phyloP scores from a whole-genome alignment of 768 basidiomycete species.

The Coprinellus micaceus region DNA sequence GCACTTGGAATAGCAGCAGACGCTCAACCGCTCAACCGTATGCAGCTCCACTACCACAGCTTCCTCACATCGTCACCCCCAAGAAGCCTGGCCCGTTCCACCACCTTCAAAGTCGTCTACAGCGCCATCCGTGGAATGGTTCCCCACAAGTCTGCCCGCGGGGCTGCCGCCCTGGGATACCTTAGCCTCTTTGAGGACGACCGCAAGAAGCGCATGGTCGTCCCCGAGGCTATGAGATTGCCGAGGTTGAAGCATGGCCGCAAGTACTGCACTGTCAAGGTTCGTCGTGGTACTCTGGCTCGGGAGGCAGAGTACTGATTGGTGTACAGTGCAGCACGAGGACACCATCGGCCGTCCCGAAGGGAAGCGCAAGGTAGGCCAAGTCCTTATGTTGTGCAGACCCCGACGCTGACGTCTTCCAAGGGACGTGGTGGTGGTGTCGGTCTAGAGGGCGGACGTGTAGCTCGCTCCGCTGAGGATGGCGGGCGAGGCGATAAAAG shows the following conservation, averaged over 20 bases:
- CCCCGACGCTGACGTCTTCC: neutral
- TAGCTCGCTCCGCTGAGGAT: no score
- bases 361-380: conserved; percentile 98
- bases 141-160: conserved; percentile 95
- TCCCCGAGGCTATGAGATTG: conserved; percentile 93
- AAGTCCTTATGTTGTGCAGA: neutral
- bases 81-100: conserved; percentile 99
- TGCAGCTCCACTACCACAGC: conserved; percentile 95
- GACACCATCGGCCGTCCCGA: conserved; percentile 99
- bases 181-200: conserved; percentile 99
- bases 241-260: conserved; percentile 98
- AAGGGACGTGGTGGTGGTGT: no score
- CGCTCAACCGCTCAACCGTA: conserved; percentile 2
- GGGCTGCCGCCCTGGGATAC: conserved; percentile 92
- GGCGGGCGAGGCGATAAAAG: no score
- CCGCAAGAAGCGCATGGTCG: conserved; percentile 99
- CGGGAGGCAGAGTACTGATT: conserved; percentile 7
- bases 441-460: no score
- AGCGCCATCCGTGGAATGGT: conserved; percentile 98
- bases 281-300: conserved; percentile 30
- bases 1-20: conserved; percentile 1
- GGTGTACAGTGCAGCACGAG: conserved; percentile 84
- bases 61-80: conserved; percentile 99
- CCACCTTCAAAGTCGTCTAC: conserved; percentile 96
- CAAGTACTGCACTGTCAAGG: conserved; percentile 99